A percentile compares a stretch with the other conserved stretches of the same genome.
phyloP scores from a whole-genome alignment of 2,329 filamentous ascomycete genomes.

The Alternaria arborescens region DNA sequence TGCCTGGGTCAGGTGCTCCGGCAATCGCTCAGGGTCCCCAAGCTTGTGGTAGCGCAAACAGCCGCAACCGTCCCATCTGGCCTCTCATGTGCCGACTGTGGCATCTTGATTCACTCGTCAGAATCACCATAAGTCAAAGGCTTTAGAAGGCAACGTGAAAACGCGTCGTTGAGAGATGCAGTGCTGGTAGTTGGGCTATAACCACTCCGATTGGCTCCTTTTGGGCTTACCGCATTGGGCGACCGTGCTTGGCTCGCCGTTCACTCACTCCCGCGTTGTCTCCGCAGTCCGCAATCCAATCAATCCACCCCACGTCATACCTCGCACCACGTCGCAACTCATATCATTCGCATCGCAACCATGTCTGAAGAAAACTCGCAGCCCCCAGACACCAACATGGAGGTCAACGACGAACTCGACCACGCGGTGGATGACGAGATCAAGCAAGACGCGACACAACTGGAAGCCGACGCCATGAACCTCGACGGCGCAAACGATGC shows the following conservation, averaged over 20 bases:
- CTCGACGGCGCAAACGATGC: slow-evolving; percentile 53
- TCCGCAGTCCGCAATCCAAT: slow-evolving; percentile 20
- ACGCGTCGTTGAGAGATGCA: not conserved
- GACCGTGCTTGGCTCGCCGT: slow-evolving; percentile 17
- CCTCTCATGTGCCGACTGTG: not conserved
- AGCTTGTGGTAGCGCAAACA: not conserved
- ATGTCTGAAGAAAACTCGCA: slow-evolving; percentile 47
- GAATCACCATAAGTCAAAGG: not conserved
- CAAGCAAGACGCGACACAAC: slow-evolving; percentile 44
- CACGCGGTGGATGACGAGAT: slow-evolving; percentile 55
- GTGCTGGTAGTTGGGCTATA: slow-evolving; percentile 3
- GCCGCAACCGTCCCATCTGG: not conserved
- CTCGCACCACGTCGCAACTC: slow-evolving; percentile 9
- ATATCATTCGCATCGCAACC: slow-evolving; percentile 19
- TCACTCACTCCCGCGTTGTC: slow-evolving; percentile 26
- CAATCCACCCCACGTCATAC: slow-evolving; percentile 17
- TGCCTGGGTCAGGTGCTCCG: slow-evolving; percentile 7
- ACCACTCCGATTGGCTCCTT: slow-evolving; percentile 17
- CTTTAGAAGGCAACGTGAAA: not conserved
- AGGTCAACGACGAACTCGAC: slow-evolving; percentile 52
- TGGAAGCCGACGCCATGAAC: slow-evolving; percentile 49
- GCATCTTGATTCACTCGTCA: not conserved
- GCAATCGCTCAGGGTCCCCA: not conserved
- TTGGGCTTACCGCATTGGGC: slow-evolving; percentile 3
- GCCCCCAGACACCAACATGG: slow-evolving; percentile 39